These are phyloP conservation scores for Thraustochytrium striatum DNA, from an alignment of 352 stramenopile genomes.

Conservation along the genomic window DNA sequence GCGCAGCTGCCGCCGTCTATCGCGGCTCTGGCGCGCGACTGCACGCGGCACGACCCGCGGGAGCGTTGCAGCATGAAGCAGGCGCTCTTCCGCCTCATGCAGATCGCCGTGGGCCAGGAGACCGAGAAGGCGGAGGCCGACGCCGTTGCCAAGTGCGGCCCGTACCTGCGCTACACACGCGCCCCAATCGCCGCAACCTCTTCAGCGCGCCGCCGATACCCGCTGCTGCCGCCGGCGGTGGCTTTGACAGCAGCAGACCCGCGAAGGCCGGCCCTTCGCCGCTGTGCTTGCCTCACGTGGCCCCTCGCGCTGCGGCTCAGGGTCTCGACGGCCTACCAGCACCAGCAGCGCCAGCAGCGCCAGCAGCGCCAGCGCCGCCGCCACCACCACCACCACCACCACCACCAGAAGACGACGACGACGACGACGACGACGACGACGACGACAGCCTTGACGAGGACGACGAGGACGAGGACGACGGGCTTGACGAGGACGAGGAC, in stretches of 20 bases:
- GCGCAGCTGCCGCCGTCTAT: constrained; percentile 1
- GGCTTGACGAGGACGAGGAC: neutral
- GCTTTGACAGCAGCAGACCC: too few relatives aligned
- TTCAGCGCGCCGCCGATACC: too few relatives aligned
- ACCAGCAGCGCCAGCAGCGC: too few relatives aligned
- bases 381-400: too few relatives aligned
- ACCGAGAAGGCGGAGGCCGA: constrained; percentile 45
- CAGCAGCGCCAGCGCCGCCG: too few relatives aligned
- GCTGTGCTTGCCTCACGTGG: too few relatives aligned
- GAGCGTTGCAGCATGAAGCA: constrained; percentile 36
- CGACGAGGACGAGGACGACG: neutral
- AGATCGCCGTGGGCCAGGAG: constrained; percentile 43
- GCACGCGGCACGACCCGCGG: constrained; percentile 5
- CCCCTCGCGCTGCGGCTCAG: too few relatives aligned
- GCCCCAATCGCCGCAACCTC: constrained; percentile 28
- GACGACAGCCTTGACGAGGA: neutral
- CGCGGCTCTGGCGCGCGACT: constrained; percentile 17
- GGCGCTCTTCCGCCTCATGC: constrained; percentile 44
- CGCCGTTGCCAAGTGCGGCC: constrained; percentile 11
- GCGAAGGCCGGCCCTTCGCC: too few relatives aligned
- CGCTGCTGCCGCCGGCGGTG: too few relatives aligned
- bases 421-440: neutral
- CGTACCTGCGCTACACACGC: constrained; percentile 42
- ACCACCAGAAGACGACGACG: neutral
- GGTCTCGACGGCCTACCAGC: too few relatives aligned